Evolutionary conservation across 1,284 basidiomycete species (phyloP).

Genomic region (Neonothopanus nambi): DNA sequence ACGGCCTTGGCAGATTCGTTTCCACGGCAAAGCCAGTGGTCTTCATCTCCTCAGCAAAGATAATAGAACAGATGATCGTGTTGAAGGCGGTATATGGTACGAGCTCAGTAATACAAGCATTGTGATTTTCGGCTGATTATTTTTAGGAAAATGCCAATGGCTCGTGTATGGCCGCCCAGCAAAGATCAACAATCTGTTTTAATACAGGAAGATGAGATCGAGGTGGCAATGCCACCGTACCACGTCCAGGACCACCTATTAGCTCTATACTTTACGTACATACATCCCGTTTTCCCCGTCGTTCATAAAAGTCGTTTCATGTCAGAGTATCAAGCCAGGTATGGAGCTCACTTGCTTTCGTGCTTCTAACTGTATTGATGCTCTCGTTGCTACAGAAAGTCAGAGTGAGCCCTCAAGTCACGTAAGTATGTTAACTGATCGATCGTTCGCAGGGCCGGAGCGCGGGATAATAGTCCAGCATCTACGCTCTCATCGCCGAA

Average conservation of each 20-base stretch:
- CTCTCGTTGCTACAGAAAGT: conserved; percentile 31
- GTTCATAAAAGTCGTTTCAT: conserved; percentile 74
- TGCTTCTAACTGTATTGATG: conserved; percentile 12
- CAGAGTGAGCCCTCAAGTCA: conserved; percentile 8
- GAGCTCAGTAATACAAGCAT: conserved; percentile 16
- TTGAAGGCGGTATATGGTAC: conserved; percentile 76
- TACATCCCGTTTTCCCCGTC: conserved; percentile 78
- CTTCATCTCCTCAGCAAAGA: conserved; percentile 72
- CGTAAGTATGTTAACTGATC: background rate
- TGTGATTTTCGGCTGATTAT: conserved; percentile 1
- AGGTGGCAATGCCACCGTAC: conserved; percentile 53
- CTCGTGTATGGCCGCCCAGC: conserved; percentile 70
- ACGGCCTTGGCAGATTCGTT: conserved; percentile 58
- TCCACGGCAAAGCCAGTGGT: conserved; percentile 74
- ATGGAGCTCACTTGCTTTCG: conserved; percentile 21
- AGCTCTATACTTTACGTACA: conserved; percentile 76
- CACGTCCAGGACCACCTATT: conserved; percentile 68
- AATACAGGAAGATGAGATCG: conserved; percentile 44
- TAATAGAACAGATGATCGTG: conserved; percentile 64
- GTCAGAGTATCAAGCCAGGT: conserved; percentile 62
- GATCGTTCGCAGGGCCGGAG: background rate
- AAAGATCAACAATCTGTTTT: conserved; percentile 38
- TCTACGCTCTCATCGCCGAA: conserved; percentile 30
- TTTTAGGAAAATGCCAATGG: conserved; percentile 72
- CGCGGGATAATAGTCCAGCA: conserved; percentile 12